Conservation (phyloP, 306 rosid genomes). For the Fagus crenata region DNA sequence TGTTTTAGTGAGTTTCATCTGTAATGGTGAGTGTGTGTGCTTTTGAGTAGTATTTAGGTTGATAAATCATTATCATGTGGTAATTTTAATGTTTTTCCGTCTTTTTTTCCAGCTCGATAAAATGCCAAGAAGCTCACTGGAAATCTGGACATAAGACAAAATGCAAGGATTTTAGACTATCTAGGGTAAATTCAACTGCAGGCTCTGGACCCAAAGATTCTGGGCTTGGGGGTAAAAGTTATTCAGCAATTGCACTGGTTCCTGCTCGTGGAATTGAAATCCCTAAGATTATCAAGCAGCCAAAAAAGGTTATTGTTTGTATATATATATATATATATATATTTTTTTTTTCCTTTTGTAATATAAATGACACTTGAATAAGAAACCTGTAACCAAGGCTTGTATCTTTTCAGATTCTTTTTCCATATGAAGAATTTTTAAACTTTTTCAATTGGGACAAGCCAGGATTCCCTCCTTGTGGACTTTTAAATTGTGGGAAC, state of each 20-base stretch:
- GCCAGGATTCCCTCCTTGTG: conserved; percentile 75
- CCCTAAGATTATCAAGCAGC: conserved; percentile 59
- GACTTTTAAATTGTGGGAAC: conserved; percentile 90
- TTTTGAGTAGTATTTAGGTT: not conserved
- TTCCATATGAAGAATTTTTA: conserved; percentile 82
- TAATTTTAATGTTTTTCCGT: not conserved
- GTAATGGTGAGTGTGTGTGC: not conserved
- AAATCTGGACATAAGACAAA: conserved; percentile 60
- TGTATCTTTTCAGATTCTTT: conserved; percentile 72
- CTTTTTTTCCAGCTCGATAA: conserved; percentile 51
- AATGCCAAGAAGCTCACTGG: conserved; percentile 82
- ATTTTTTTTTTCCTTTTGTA: not conserved
- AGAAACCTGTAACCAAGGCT: conserved; percentile 1
- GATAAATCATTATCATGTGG: not conserved
- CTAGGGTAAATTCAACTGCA: conserved; percentile 19
- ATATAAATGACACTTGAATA: not conserved
- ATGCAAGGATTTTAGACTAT: conserved; percentile 46
- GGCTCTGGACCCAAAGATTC: conserved; percentile 44
- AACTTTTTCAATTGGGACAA: conserved; percentile 73
- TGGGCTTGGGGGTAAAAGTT: conserved; percentile 37
- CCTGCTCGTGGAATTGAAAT: conserved; percentile 51
- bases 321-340: too few species aligned
- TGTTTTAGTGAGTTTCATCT: not conserved
- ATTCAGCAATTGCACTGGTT: conserved; percentile 54
- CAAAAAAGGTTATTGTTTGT: conserved; percentile 52